phyloP scores from a whole-genome alignment of 2,329 filamentous ascomycete genomes.

The Penicillium palitans region DNA sequence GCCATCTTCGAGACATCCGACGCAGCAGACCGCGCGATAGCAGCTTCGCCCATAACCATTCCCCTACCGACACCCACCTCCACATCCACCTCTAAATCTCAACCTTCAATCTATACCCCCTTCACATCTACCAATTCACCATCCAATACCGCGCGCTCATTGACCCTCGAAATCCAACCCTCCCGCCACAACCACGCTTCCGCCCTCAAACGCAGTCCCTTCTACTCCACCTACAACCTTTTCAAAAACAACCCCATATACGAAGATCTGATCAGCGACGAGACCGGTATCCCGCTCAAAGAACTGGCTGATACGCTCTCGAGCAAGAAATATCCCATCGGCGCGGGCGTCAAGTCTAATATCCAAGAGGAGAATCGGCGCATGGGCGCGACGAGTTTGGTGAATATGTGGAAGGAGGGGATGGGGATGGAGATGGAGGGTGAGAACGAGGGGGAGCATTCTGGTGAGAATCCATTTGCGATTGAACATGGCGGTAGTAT shows the following conservation, averaged over 20 bases:
- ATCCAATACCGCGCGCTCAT: not conserved
- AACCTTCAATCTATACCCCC: not conserved
- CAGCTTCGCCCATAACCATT: conserved; percentile 35
- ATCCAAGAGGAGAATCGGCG: conserved; percentile 21
- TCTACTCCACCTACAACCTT: conserved; percentile 29
- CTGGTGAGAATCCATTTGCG: not conserved
- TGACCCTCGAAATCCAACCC: conserved; percentile 30
- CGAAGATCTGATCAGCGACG: conserved; percentile 29
- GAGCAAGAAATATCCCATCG: conserved; percentile 26
- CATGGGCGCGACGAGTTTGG: conserved; percentile 31
- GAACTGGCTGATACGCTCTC: conserved; percentile 37
- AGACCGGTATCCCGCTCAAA: conserved; percentile 28
- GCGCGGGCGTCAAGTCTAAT: conserved; percentile 22
- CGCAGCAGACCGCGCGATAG: conserved; percentile 36
- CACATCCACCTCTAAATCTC: not conserved
- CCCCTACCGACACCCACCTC: conserved; percentile 12
- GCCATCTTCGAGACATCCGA: conserved; percentile 41
- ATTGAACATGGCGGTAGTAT: not conserved
- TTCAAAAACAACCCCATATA: conserved; percentile 26
- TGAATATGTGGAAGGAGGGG: conserved; percentile 27
- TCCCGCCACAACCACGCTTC: conserved; percentile 34
- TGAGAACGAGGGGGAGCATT: not conserved
- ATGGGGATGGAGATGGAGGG: conserved; percentile 2
- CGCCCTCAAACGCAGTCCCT: conserved; percentile 35
- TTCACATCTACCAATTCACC: not conserved